These are phyloP conservation scores for Penicillium cinerascens DNA, from an alignment of 495 filamentous ascomycete species.

Conservation along the genomic window DNA sequence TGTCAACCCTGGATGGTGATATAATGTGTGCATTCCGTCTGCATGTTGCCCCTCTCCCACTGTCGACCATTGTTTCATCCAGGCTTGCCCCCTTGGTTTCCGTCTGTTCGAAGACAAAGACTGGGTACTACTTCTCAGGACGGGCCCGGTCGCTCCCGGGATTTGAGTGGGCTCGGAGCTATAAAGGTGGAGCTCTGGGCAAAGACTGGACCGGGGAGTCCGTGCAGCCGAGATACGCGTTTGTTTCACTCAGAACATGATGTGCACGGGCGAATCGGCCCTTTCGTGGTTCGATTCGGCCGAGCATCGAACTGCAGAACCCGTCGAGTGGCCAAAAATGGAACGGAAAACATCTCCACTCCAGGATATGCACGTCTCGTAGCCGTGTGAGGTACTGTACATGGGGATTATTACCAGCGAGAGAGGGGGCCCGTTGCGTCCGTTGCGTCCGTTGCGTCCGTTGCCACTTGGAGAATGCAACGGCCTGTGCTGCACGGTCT, in stretches of 20 bases:
- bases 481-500: conserved; percentile 11
- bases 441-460: no score
- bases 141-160: conserved; percentile 33
- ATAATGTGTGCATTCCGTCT: neutral
- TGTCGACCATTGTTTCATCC: neutral
- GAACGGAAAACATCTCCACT: neutral
- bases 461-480: conserved; percentile 12
- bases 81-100: neutral
- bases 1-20: conserved; percentile 11
- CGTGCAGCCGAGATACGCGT: conserved; percentile 47
- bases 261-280: conserved; percentile 3
- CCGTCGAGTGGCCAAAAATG: neutral
- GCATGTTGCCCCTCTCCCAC: neutral
- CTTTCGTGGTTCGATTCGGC: conserved; percentile 5
- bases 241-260: conserved; percentile 31
- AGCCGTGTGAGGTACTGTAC: neutral
- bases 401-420: neutral
- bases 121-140: neutral
- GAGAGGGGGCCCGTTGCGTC: no score
- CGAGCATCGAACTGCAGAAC: conserved; percentile 2
- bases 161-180: conserved; percentile 24
- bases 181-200: conserved; percentile 20
- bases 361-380: neutral
- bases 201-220: conserved; percentile 20
- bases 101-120: neutral